Base-by-base conservation (phyloP, 2,329 filamentous ascomycete species). In the Colletotrichum melonis region DNA sequence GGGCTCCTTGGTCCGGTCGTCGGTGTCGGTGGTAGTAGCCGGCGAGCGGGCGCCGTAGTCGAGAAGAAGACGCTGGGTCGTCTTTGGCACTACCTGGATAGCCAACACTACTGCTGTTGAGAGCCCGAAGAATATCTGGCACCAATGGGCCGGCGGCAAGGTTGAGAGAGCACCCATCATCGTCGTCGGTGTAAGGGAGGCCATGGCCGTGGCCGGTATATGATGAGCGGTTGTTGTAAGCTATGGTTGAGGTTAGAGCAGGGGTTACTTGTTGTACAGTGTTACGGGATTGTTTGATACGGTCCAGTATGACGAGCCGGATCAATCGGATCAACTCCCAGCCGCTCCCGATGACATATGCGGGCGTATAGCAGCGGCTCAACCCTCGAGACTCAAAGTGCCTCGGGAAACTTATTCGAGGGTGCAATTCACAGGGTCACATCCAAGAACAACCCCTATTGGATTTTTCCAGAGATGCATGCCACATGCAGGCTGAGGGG, bases 1-100 rank as follows among this genome's bases (percentile, higher is more conserved):
- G 11, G 5, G 76, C 63, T 49, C 54, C 68, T 62, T 72, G 68
- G 56, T 64, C 42, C 32, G 66, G 62, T 62, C 46, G 56, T 57
- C 63, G 66, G 66, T 24, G 55, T 57, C 64, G 66, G 66, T 26
- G 63, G 66, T 24, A 78, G 76, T 71, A 77, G 80, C 63, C 9
- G 76, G 76, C 52, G 79, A 77, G 38, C 88, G 84, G 7, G 88
- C 85, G 16, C 88, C 89, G 72, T 90, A 90, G 77, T 86, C 84
- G 65, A 87, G 83, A 19, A 90, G 78, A 4, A 85, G 81, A 28
- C 80, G 79, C 65, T 84, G 83, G n/a, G 84, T 79, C n/a, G 84
- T 80, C 35, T 78, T 75, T 9, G 89, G 88, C 28, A 88, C 79
- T 8, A 80, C 76, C 1, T 87, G 84, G 46, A 89, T 80, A 12